phyloP scores from a whole-genome alignment of 441 rosid species.

The Syzygium malaccense region DNA sequence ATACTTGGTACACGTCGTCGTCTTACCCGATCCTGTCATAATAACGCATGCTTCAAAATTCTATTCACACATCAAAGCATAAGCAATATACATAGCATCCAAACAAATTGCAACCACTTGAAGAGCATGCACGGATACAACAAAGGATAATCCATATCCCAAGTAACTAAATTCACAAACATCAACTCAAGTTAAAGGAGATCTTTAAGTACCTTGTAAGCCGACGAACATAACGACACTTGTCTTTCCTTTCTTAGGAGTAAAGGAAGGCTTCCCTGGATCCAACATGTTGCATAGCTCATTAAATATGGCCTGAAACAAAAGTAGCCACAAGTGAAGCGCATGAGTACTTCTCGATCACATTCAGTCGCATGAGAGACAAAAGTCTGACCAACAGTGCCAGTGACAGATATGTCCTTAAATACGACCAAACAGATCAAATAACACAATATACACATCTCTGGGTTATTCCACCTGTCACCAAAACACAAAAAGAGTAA shows the following conservation, averaged over 20 bases:
- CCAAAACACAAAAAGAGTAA: not conserved
- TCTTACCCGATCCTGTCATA: slow-evolving; percentile 88
- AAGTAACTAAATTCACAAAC: not conserved
- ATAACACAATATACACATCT: not conserved
- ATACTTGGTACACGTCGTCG: slow-evolving; percentile 93
- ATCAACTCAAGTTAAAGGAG: not conserved
- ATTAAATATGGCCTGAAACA: slow-evolving; percentile 62
- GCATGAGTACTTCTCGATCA: not conserved
- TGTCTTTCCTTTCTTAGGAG: slow-evolving; percentile 76
- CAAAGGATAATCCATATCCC: not conserved
- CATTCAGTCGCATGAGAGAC: not conserved
- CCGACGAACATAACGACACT: slow-evolving; percentile 94
- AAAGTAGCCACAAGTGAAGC: not conserved
- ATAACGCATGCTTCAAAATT: not conserved
- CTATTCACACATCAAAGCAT: not conserved
- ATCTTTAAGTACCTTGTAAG: slow-evolving; percentile 56
- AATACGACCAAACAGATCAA: not conserved
- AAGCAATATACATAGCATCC: not conserved
- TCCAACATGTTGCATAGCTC: slow-evolving; percentile 90
- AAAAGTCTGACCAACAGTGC: not conserved
- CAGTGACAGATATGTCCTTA: not conserved
- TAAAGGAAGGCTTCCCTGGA: slow-evolving; percentile 83
- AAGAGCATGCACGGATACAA: not conserved
- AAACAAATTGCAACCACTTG: not conserved
- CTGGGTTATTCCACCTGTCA: not conserved